Evolutionary conservation across 106 monocot genomes (phyloP).

Genomic region (Hemerocallis citrina): DNA sequence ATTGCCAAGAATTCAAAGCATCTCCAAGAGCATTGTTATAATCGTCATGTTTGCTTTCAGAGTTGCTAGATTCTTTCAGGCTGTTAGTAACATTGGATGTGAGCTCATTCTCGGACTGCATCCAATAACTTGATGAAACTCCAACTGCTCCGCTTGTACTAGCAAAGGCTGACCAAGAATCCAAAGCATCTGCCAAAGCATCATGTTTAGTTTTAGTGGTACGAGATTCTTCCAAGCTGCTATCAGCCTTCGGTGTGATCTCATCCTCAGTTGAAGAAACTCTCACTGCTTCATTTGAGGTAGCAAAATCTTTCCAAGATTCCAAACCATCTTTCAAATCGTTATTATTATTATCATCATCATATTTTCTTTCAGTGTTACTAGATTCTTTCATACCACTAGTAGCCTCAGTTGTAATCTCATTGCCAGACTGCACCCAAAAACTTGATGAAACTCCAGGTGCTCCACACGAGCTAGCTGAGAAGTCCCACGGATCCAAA

Average conservation of each 20-base stretch:
- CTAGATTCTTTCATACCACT: too few species aligned
- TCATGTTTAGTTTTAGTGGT: neutral
- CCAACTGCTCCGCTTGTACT: neutral
- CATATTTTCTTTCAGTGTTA: too few species aligned
- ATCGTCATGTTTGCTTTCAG: too few species aligned
- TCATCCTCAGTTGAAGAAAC: slow-evolving; percentile 11
- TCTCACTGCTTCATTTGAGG: neutral
- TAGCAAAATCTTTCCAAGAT: slow-evolving; percentile 38
- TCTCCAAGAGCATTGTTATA: too few species aligned
- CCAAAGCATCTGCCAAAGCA: neutral
- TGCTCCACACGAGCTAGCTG: slow-evolving; percentile 1
- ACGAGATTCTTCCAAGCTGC: neutral
- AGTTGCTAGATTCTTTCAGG: slow-evolving; percentile 4
- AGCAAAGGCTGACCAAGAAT: slow-evolving; percentile 19
- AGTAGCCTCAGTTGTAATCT: neutral
- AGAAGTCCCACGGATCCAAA: slow-evolving; percentile 33
- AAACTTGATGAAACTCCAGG: slow-evolving; percentile 13
- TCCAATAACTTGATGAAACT: slow-evolving; percentile 1
- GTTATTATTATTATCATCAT: too few species aligned
- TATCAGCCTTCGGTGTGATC: neutral
- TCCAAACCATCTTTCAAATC: too few species aligned
- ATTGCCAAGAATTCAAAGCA: slow-evolving; percentile 7
- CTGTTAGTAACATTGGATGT: slow-evolving; percentile 5
- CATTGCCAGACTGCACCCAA: slow-evolving; percentile 1
- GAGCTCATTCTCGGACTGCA: too few species aligned